Conservation (phyloP, 2,329 filamentous ascomycete genomes). For the Talaromyces sp. region DNA sequence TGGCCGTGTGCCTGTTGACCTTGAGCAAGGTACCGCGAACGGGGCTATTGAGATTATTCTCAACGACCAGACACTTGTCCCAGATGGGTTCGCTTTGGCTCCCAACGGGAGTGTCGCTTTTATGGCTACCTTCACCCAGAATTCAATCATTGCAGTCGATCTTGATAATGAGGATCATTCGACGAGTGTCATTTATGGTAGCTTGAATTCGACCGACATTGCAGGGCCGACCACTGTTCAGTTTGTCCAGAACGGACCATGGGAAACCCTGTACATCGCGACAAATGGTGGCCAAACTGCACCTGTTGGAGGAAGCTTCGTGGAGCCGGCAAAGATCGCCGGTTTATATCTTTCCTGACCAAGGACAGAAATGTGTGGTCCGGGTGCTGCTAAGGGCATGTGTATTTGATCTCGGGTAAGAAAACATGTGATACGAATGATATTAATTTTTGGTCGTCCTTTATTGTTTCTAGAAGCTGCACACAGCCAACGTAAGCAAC, state of each 20-base stretch:
- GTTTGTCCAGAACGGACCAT: slow-evolving; percentile 18
- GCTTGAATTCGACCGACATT: slow-evolving; percentile 17
- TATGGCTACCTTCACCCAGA: slow-evolving; percentile 20
- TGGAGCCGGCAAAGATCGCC: slow-evolving; percentile 18
- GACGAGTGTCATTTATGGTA: slow-evolving; percentile 10
- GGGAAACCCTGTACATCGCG: slow-evolving; percentile 20
- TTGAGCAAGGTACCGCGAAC: slow-evolving; percentile 18
- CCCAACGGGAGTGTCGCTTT: slow-evolving; percentile 19
- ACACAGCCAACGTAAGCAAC: background rate
- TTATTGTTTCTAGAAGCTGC: background rate
- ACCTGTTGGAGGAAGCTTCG: slow-evolving; percentile 17
- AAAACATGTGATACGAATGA: background rate
- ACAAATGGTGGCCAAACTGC: slow-evolving; percentile 19
- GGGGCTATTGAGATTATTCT: slow-evolving; percentile 21
- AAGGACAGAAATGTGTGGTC: background rate
- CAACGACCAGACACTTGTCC: slow-evolving; percentile 12
- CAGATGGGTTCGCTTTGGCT: slow-evolving; percentile 23
- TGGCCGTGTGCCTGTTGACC: slow-evolving; percentile 22
- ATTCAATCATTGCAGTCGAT: slow-evolving; percentile 19
- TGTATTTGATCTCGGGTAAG: background rate
- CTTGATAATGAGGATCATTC: slow-evolving; percentile 14
- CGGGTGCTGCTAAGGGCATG: background rate
- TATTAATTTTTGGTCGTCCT: background rate
- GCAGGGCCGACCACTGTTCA: slow-evolving; percentile 22
- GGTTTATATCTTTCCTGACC: slow-evolving; percentile 6